A percentile compares a stretch with the other conserved stretches of the same genome.
Conservation (phyloP, 495 filamentous ascomycete genomes). For the Tetracladium setigerum region DNA sequence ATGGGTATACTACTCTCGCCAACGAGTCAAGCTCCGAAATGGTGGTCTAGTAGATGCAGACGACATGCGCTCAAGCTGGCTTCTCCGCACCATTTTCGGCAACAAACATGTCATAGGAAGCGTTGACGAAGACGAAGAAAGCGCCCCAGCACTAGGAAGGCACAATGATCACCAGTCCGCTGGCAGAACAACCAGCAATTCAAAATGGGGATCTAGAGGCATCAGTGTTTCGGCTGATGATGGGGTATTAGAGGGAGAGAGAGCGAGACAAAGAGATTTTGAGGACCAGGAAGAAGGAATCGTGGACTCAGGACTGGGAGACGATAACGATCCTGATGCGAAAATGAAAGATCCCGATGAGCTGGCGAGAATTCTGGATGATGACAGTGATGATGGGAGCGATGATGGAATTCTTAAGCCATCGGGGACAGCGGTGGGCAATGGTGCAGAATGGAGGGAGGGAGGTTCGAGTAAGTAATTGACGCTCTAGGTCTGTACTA, state of each 20-base stretch:
- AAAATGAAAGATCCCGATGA: constrained; percentile 52
- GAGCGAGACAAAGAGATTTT: constrained; percentile 13
- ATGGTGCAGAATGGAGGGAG: constrained; percentile 19
- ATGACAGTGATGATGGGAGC: constrained; percentile 32
- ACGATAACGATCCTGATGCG: constrained; percentile 39
- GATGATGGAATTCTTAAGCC: constrained; percentile 10
- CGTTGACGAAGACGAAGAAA: constrained; percentile 38
- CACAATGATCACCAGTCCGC: constrained; percentile 10
- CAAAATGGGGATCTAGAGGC: constrained; percentile 69
- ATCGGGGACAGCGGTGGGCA: constrained; percentile 3
- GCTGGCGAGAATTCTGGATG: constrained; percentile 41
- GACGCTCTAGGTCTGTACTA: no score
- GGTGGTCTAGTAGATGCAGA: constrained; percentile 92
- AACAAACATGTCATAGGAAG: constrained; percentile 32
- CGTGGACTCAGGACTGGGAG: constrained; percentile 9
- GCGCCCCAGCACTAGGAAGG: constrained; percentile 33
- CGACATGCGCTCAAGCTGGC: constrained; percentile 75
- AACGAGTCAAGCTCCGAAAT: constrained; percentile 86
- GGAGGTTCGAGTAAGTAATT: no score
- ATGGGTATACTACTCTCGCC: constrained; percentile 92
- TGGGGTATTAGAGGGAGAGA: constrained; percentile 48
- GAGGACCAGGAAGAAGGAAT: constrained; percentile 17
- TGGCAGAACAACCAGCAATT: constrained; percentile 17
- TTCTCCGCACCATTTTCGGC: constrained; percentile 49
- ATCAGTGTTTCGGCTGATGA: constrained; percentile 80